Conservation (phyloP, 1,284 basidiomycete genomes). For the Blastosporella zonata region DNA sequence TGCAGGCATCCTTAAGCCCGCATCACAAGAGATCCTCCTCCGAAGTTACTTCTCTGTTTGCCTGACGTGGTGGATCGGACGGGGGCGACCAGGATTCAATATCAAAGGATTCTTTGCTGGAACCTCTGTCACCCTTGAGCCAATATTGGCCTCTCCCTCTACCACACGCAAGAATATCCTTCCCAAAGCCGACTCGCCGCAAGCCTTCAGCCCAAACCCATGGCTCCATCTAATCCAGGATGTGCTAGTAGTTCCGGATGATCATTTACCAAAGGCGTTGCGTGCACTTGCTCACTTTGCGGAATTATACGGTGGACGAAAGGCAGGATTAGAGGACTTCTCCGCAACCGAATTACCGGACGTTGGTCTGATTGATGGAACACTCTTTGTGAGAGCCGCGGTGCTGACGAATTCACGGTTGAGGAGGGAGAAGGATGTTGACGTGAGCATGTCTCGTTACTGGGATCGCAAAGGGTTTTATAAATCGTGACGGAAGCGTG, state of each 20-base stretch:
- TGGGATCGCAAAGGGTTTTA: not conserved
- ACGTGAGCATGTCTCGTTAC: not conserved
- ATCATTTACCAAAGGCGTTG: slow-evolving; percentile 17
- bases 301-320: slow-evolving; percentile 12
- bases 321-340: slow-evolving; percentile 23
- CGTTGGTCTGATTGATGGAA: slow-evolving; percentile 53
- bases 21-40: slow-evolving; percentile 37
- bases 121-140: slow-evolving; percentile 26
- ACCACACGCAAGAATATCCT: slow-evolving; percentile 33
- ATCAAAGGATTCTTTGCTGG: slow-evolving; percentile 37
- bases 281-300: slow-evolving; percentile 17
- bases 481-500: not conserved
- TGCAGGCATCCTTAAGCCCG: slow-evolving; percentile 32
- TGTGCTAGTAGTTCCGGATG: slow-evolving; percentile 33
- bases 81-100: slow-evolving; percentile 38
- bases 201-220: slow-evolving; percentile 38
- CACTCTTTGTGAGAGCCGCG: slow-evolving; percentile 53
- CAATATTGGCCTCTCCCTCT: slow-evolving; percentile 28
- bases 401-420: slow-evolving; percentile 17
- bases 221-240: slow-evolving; percentile 54
- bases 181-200: slow-evolving; percentile 27
- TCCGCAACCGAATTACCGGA: slow-evolving; percentile 37
- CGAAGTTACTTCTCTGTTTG: slow-evolving; percentile 38
- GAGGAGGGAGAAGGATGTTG: not conserved
- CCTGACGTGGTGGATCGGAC: slow-evolving; percentile 39